Evolutionary conservation across 1,139 yeast species (phyloP).

Genomic region (Geotrichum siamense): DNA sequence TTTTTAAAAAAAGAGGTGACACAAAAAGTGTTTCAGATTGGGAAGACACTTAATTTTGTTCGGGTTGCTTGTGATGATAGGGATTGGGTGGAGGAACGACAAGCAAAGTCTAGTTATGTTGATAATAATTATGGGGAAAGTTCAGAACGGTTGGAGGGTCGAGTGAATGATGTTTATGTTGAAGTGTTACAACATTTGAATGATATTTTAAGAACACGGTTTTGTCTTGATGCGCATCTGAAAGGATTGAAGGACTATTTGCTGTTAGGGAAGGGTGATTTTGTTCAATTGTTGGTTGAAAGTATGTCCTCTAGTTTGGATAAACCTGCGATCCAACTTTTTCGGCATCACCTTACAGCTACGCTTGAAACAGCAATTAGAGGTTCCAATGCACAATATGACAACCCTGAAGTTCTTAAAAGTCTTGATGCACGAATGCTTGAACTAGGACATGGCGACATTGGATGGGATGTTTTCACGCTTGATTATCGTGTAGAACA

Average conservation of each 20-base stretch:
- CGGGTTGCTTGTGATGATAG: constrained; percentile 56
- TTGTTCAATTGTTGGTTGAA: constrained; percentile 56
- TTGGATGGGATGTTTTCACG: constrained; percentile 86
- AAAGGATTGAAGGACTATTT: constrained; percentile 57
- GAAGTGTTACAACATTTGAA: constrained; percentile 54
- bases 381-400: constrained; percentile 52
- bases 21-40: constrained; percentile 59
- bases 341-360: constrained; percentile 60
- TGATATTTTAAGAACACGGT: constrained; percentile 44
- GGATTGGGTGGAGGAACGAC: constrained; percentile 47
- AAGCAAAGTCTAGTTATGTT: constrained; percentile 16
- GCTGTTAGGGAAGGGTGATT: constrained; percentile 70
- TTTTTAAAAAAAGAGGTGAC: constrained; percentile 48
- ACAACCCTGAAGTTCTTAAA: constrained; percentile 38
- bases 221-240: constrained; percentile 49
- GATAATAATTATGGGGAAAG: constrained; percentile 20
- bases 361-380: constrained; percentile 61
- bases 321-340: constrained; percentile 55
- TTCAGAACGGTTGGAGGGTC: constrained; percentile 36
- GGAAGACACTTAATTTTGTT: constrained; percentile 67
- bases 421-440: constrained; percentile 77
- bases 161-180: constrained; percentile 47
- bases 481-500: constrained; percentile 67
- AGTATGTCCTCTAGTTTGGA: constrained; percentile 51
- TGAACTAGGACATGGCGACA: constrained; percentile 56